Evolutionary conservation across 1,139 yeast genomes (phyloP), one percentile per base, ranked within the genome.

Genomic region (Ogataea hybrid): DNA sequence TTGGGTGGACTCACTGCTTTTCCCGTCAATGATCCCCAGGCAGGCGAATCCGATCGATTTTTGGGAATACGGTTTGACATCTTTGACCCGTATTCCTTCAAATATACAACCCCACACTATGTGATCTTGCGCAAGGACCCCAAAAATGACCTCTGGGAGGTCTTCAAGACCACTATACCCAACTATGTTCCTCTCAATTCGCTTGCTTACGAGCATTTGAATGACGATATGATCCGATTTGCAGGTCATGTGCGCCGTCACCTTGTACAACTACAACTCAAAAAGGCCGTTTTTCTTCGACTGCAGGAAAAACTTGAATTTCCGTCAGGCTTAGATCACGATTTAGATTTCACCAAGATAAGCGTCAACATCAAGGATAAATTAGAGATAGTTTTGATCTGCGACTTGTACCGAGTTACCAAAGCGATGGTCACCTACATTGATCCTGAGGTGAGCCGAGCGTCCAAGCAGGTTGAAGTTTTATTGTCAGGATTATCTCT

Each of bases 161-260:
- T 72, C 1, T 71, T 69, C 53, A 72, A 70, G 43, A 69, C 71
- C 40, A 73, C 77, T 0, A 46, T 73, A 0, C 78, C 78, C 1
- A 57, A 57, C 15, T 70, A 60, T 43, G 53, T 72, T 6, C 69
- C 60, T 3, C 31, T 58, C 12, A 38, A 46, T 9, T 28, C 50
- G 8, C 20, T 58, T 2, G 55, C 61, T 1, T 10, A 27, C 2
- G 42, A 53, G 29, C 51, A 50, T 45, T 37, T 57, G 25, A 58
- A 59, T 36, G 11, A 28, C 14, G 49, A 53, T 31, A 6, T 61
- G 17, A 33, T 34, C 14, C 48, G 48, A 30, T 62, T 62, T 48
- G 58, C 53, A 1, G 37, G 43, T 10, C 46, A 47, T 17, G 46
- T 62, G 4, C 44, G 61, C 14, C 41, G 47, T 14, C 49, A 50